Base-by-base conservation (phyloP, 176 grass and related monocot species). In the Dendrocalamus sinicus region DNA sequence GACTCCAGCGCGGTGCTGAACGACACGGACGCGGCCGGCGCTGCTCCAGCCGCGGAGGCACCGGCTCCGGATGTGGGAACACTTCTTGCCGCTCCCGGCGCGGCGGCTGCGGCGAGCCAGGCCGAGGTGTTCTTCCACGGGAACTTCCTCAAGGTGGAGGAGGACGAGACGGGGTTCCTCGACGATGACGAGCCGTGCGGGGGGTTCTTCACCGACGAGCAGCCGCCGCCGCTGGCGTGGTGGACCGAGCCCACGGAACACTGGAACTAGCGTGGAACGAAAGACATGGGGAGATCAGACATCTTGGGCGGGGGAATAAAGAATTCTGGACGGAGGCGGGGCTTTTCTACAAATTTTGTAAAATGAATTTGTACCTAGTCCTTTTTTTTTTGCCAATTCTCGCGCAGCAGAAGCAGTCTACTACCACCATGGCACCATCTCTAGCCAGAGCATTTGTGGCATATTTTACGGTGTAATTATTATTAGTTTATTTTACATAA, bases 1-100 rank as follows among this genome's bases (percentile, higher is more conserved):
- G 93, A 93, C 80, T 95, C 93, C 0, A 95, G 93, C 85, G 93
- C 83, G 0, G 86, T 93, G 43, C 77, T 95, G 20, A 91, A 90
- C 53, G 90, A 92, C 64, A 73, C 63, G 11, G 85, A 88, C 75
- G 70, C 65, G 39, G 46, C 71, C 55, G 80, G 83, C 43, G 46
- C 71, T 8, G 51, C 88, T 35, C 77, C 59, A 4, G 57, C 78
- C 73, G 4, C n/a, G 10, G 50, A 87, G 24, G 74, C 59, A 20
- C 62, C 48, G 7, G 47, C 16, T 11, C 63, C 76, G 22, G 84
- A 73, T 3, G 41, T 68, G 48, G 80, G 41, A 0, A 3, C 88
- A 15, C 72, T 90, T 11, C 45, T 91, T 16, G 72, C 32, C 23
- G 13, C 65, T 17, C 61, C 67, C 12, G 50, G 41, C 6, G n/a